Evolutionary conservation across 306 rosid species (phyloP).

Genomic region (Betula pendula): DNA sequence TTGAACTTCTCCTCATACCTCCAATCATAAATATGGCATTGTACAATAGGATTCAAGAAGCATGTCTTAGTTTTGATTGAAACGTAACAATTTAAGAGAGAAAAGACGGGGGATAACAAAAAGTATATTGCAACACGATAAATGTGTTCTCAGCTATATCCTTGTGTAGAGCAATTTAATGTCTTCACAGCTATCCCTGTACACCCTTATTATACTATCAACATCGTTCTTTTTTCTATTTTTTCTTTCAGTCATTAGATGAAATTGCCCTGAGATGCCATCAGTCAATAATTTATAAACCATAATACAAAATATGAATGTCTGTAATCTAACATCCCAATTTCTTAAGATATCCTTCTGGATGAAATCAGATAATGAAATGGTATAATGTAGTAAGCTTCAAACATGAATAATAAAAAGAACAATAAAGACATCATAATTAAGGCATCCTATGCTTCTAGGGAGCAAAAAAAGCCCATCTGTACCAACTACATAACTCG

Average conservation of each 20-base stretch:
- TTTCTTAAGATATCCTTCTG: background rate
- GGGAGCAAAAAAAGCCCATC: background rate
- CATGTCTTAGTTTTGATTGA: background rate
- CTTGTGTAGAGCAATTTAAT: background rate
- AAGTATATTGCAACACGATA: background rate
- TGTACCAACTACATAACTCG: too few relatives aligned
- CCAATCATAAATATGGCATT: background rate
- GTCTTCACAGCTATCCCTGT: background rate
- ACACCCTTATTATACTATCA: background rate
- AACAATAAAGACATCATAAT: background rate
- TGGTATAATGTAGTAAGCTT: background rate
- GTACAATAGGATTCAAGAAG: background rate
- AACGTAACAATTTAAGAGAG: background rate
- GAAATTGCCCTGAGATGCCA: background rate
- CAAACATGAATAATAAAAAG: background rate
- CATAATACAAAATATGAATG: background rate
- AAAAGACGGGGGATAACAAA: too few relatives aligned
- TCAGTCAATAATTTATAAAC: background rate
- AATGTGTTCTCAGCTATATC: background rate
- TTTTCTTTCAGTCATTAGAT: background rate
- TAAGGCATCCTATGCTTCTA: background rate
- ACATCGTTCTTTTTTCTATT: background rate
- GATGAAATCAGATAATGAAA: background rate
- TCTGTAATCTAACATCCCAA: background rate
- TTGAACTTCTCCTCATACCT: background rate